Base-by-base conservation (phyloP, 2,329 filamentous ascomycete genomes). In the Pezicula neosporulosa region DNA sequence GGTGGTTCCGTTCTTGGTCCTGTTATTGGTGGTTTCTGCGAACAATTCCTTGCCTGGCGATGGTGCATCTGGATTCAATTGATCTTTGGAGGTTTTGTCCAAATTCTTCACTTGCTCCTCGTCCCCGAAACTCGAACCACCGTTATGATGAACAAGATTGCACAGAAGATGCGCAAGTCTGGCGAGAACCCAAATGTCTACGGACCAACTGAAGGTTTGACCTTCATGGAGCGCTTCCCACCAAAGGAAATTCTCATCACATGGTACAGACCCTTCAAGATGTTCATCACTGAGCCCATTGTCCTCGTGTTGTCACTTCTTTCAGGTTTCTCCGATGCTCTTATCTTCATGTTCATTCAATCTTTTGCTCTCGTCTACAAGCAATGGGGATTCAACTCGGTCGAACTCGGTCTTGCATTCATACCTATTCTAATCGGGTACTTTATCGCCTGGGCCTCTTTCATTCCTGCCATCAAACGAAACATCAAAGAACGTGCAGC, bases 11-110 rank as follows among this genome's bases (percentile, higher is more conserved):
- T 90, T 8, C 75, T 92, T 1, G 89, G 88, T 0, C 88, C 88
- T 9, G 85, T 92, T 41, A 21, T 90, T n/a, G 89, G 88, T 58
- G 89, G 87, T 1, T 91, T 91, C 62, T 81, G 86, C 16, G 81
- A 91, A 66, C 68, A 80, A 30, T 83, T 82, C 58, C 74, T 88
- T 0, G 65, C 71, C 24, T 94, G 89, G 89, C 78, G 80, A 57
- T 91, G 86, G 86, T 82, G 78, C 49, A 91, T 93, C 66, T 94
- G 90, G 89, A 87, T 93, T 53, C 88, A 92, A 68, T 79, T 93
- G 56, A 90, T 92, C 59, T 83, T 93, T 48, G 89, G 89, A 16
- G 85, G 71, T 8, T 76, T 81, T 33, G 81, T 90, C 3, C 88
- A 92, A 63, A 16, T 80, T 4, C 62, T 88, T 4, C 87, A 91